Conservation (phyloP, 148 eudicot genomes). For the Vaccinium vitisidaea region DNA sequence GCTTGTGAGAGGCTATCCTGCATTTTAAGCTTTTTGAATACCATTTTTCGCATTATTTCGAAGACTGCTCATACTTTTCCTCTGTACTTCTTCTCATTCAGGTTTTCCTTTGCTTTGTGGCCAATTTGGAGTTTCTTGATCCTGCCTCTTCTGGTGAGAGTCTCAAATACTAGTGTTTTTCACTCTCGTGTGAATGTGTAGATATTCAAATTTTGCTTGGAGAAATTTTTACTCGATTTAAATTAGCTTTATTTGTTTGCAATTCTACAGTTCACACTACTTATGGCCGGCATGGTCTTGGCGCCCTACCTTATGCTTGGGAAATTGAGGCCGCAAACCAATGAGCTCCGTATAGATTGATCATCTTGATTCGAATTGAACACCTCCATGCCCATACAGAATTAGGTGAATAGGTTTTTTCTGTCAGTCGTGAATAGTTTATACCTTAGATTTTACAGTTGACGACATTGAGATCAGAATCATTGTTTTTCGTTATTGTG, state of each 20-base stretch:
- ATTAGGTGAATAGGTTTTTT: slow-evolving; percentile 16
- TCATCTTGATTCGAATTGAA: slow-evolving; percentile 15
- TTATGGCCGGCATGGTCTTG: slow-evolving; percentile 84
- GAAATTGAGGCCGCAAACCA: slow-evolving; percentile 44
- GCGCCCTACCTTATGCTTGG: slow-evolving; percentile 57
- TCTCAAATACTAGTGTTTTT: not conserved
- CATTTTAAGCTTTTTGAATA: not conserved
- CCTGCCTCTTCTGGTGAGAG: slow-evolving; percentile 45
- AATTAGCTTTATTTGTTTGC: not conserved
- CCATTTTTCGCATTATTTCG: not conserved
- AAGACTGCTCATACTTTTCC: slow-evolving; percentile 7
- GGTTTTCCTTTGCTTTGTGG: slow-evolving; percentile 50
- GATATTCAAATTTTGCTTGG: not conserved
- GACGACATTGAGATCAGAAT: slow-evolving; percentile 11
- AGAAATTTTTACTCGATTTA: not conserved
- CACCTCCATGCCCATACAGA: slow-evolving; percentile 19
- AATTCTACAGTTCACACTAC: slow-evolving; percentile 68
- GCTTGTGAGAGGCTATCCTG: slow-evolving; percentile 58
- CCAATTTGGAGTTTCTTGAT: slow-evolving; percentile 47
- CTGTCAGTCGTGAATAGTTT: slow-evolving; percentile 7
- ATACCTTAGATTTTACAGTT: slow-evolving; percentile 12
- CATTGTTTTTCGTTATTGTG: slow-evolving; percentile 16
- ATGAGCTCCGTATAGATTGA: slow-evolving; percentile 64
- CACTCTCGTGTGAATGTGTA: not conserved
- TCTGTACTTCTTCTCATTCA: slow-evolving; percentile 31